Base-by-base conservation (phyloP, 1,284 basidiomycete species). In the Neonothopanus nambi region DNA sequence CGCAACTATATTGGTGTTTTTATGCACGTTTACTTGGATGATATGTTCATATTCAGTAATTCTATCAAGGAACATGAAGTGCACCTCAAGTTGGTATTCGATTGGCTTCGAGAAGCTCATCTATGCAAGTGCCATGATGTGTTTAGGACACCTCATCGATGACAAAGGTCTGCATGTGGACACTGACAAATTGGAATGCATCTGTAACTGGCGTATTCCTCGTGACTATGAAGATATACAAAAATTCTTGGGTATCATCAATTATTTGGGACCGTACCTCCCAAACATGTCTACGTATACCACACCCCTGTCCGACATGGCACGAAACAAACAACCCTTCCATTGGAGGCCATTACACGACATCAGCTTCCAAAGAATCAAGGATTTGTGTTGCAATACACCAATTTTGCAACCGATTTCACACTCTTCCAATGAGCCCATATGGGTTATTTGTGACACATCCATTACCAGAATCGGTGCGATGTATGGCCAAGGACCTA, bases 381-480 rank as follows among this genome's bases (percentile, higher is more conserved):
- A 59, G 20, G 21, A 41, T 8, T 11, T 54, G 18, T 52, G 51
- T 24, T 45, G 42, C 9, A 56, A 56, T n/a, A 52, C 51, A 20
- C 55, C 55, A 41, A 45, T 59, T 5, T 18, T 59, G 0, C 26
- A 44, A 13, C 47, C 57, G 2, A 53, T 56, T 15, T 33, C 54
- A 9, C 36, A 44, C 1, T 4, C 20, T 7, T 41, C 2, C 9
- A 1, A 52, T 52, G 67, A 74, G 38, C 65, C 68, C 0, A 75
- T 78, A 3, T 78, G 72, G 71, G 48, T 77, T 0, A 70, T 77
- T 2, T 73, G 70, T 47, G 70, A 80, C 42, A 69, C 72, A 0
- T 77, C 71, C 0, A 60, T 66, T 0, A 61, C 65, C 1, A 70
- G 76, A 0, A 55, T 75, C 0, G 71, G 76, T 0, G 68, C 69